Percentiles rank a stretch among this genome's conserved stretches.
Conservation (phyloP, 176 grass and related monocot genomes). For the Eremochloa ophiuroides region DNA sequence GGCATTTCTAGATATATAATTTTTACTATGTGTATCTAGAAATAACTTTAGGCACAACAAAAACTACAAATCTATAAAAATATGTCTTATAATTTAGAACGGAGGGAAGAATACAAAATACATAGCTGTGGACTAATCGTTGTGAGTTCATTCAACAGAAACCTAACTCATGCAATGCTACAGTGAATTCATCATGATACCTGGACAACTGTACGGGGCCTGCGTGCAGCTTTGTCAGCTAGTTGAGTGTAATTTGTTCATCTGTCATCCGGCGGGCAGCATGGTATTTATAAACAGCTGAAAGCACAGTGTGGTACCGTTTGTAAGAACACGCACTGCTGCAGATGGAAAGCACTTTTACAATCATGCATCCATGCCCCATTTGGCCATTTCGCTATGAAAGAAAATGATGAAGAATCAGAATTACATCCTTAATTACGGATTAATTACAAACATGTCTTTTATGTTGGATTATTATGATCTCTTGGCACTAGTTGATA, state of each 20-base stretch:
- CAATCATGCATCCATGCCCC: constrained; percentile 9
- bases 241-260: constrained; percentile 38
- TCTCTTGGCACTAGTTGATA: neutral
- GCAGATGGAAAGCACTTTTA: constrained; percentile 10
- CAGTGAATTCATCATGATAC: constrained; percentile 36
- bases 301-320: constrained; percentile 34
- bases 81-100: too few species aligned
- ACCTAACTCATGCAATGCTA: constrained; percentile 26
- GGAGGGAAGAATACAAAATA: too few species aligned
- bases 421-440: neutral
- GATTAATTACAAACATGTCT: neutral
- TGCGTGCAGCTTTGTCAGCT: neutral
- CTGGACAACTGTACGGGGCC: constrained; percentile 44
- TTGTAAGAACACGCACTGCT: constrained; percentile 16
- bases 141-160: constrained; percentile 26
- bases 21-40: too few species aligned
- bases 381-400: neutral
- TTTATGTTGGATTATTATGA: neutral
- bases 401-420: neutral
- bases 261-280: constrained; percentile 26
- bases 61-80: too few species aligned
- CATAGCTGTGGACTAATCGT: neutral
- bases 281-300: constrained; percentile 34
- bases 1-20: too few species aligned
- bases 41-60: too few species aligned